Base-by-base conservation (phyloP, 805 yeast species). In the Candida patagonica region DNA sequence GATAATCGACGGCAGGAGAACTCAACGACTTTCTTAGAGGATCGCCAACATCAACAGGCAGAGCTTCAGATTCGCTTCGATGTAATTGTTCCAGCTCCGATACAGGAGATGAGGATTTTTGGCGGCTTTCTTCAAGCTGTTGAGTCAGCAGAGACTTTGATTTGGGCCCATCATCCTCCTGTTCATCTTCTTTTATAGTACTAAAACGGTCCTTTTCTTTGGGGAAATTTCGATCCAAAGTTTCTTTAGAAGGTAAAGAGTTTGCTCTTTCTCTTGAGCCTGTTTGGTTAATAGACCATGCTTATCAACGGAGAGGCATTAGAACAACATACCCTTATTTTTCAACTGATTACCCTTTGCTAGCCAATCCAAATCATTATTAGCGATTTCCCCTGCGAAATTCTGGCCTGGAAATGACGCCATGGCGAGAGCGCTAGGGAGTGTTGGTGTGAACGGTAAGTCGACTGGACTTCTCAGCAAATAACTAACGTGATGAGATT, bases 321-420 rank as follows among this genome's bases (percentile, higher is more conserved):
- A 10, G 3, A 10, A 4, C 9, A 9, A 33, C 26, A 10, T 23
- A 33, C 37, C 13, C 10, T 13, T 9, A 15, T 23, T 23, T 23
- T 23, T 33, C n/a, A 33, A 27, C 37, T 33, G 37, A 12, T 20
- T 23, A 10, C 27, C 37, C 17, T 33, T 33, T 15, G 37, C 37
- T 13, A 33, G 23, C 37, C 37, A 33, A 15, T 23, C 27, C 7
- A 33, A 27, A 5, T 33, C 26, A 17, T 22, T 22, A 23, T 33
- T 33, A 17, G 26, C 37, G 19, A 33, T 23, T 12, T 23, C 26
- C 9, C 27, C 27, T 7, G 23, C 26, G 16, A 33, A 15, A 21
- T 33, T 26, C 13, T 23, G 13, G 13, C 24, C 22, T 31, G 35
- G 10, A 10, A 24, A 3, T 9, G 35, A 24, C 5, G n/a, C 37